Evolutionary conservation across 148 eudicot genomes (phyloP), one percentile per base, ranked within the genome.

Genomic region (Cornus controversa): DNA sequence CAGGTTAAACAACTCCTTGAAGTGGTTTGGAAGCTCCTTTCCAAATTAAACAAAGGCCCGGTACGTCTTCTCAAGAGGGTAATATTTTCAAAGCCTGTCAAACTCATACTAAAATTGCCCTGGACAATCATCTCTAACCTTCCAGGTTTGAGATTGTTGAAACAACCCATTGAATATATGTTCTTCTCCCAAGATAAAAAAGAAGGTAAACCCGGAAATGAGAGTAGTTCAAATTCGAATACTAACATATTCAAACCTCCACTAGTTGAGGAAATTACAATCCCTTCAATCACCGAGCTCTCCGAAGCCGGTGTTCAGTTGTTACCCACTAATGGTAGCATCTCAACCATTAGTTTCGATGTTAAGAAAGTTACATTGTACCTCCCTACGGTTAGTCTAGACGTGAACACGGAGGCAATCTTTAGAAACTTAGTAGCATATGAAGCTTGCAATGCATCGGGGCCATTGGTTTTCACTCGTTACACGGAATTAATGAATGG

Each of bases 401-500:
- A 83, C 4, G 78, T 28, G 34, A 83, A 78, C 70, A 75, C 86
- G 1, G 82, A 83, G 58, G 76, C 57, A 8, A 66, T 83, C n/a
- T 22, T 83, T 69, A 80, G 86, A 71, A 86, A 86, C 66, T 65
- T 90, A 8, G 91, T 88, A 3, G 93, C 93, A 0, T 88, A 88
- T 7, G 93, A 90, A 60, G 89, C 91, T 26, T 81, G 86, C 65
- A 74, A 54, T 16, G 82, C 63, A 10, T 47, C 70, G 7, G 83
- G 90, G 24, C 85, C 88, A 1, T 69, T 86, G 80, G 54, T 80
- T 42, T 74, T 90, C 66, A 76, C 91, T 6, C 87, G 91, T 6
- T 90, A 85, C 82, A 86, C 86, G 0, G 90, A 90, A 71, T 28
- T 90, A n/a, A 90, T 90, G 91, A 90, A 90, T 34, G 91, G 93